A percentile compares a stretch with the other conserved stretches of the same genome.
These are phyloP conservation scores for Solanum dulcamara DNA, from an alignment of 257 asterid genomes.

Conservation along the genomic window DNA sequence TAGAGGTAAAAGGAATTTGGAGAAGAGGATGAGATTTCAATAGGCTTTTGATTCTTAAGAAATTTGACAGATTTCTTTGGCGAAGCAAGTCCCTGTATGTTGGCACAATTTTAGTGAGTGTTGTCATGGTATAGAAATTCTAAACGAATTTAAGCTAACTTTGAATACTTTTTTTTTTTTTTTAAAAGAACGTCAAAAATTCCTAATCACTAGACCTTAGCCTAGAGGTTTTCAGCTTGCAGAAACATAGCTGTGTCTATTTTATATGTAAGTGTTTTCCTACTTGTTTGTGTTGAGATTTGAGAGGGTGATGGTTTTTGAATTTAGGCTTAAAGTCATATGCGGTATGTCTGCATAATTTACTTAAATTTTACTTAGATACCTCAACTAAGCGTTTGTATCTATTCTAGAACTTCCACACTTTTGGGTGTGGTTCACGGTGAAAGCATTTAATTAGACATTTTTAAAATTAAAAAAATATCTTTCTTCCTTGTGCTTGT, in stretches of 20 bases:
- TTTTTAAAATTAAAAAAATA: too few relatives aligned
- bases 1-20: conserved; percentile 21
- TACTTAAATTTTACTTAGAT: too few relatives aligned
- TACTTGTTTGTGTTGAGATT: background rate
- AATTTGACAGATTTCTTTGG: background rate
- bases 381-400: too few relatives aligned
- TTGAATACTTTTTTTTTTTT: background rate
- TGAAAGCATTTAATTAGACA: too few relatives aligned
- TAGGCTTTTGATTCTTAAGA: background rate
- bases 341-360: too few relatives aligned
- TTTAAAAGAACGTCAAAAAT: background rate
- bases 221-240: background rate
- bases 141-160: background rate
- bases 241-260: background rate
- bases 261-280: background rate
- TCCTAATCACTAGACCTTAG: background rate
- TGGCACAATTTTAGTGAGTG: background rate
- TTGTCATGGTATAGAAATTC: background rate
- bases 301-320: background rate
- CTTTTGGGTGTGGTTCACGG: too few relatives aligned
- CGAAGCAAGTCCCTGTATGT: background rate
- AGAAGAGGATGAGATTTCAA: conserved; percentile 42
- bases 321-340: too few relatives aligned
- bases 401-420: too few relatives aligned
- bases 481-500: too few relatives aligned